Evolutionary conservation across 257 asterid genomes (phyloP), one percentile per base, ranked within the genome.

Genomic region (Solanum pinnatisectum): DNA sequence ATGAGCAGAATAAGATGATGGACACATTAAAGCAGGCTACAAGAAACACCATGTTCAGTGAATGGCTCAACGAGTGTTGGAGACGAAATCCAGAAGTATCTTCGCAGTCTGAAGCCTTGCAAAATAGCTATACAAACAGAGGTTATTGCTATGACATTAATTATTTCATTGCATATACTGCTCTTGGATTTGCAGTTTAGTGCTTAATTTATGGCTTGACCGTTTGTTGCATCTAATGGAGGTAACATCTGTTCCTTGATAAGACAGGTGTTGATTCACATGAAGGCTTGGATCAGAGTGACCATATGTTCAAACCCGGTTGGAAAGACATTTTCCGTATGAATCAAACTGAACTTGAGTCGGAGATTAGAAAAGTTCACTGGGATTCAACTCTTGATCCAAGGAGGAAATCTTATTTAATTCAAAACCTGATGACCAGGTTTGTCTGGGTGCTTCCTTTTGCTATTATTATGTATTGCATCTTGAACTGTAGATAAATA

Each of bases 341-440:
- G 94, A 92, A 92, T 88, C 94, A 92, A 77, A 92, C 92, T 76
- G 93, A 92, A 87, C 92, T 92, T 52, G 94, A 90, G 89, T 87
- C 94, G n/a, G 94, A 92, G 91, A 92, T 92, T 22, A 90, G 91
- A 85, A 90, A 90, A 90, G 93, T 92, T 83, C 87, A 89, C 30
- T 85, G 88, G 73, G 93, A 92, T 82, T 88, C 92, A 49, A 87
- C 90, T 37, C 91, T 92, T 88, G 94, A 92, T 84, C 94, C 94
- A 30, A 88, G 94, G 89, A 92, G 93, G 89, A 92, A 92, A 86
- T 88, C 89, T 23, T 92, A 92, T 85, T 88, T 92, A 81, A 90
- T 92, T 70, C 94, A 92, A 86, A 92, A 92, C 87, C 93, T 92
- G 67, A 92, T 92, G 89, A 92, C 94, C 40, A 92, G 94, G 94